Evolutionary conservation across 2,329 filamentous ascomycete species (phyloP).

Genomic region (Neofusicoccum parvum): DNA sequence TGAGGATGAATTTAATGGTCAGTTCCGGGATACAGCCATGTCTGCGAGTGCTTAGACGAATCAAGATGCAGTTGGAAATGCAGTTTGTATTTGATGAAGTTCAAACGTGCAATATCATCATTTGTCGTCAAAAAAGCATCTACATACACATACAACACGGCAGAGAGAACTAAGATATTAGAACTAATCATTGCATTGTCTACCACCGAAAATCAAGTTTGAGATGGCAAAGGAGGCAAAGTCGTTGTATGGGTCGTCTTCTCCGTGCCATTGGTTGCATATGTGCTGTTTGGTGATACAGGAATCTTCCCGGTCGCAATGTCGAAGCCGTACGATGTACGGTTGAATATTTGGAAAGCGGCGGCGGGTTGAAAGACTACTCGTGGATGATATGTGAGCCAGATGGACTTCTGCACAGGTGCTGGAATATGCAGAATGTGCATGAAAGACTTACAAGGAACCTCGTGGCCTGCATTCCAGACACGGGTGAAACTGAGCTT

Average conservation of each 20-base stretch:
- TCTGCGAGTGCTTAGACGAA: too few relatives aligned
- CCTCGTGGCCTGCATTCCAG: conserved; percentile 56
- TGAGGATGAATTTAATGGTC: too few relatives aligned
- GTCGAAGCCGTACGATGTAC: conserved; percentile 50
- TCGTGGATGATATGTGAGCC: too few relatives aligned
- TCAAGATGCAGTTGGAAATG: too few relatives aligned
- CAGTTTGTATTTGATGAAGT: too few relatives aligned
- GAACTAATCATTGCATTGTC: too few relatives aligned
- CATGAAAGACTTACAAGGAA: conserved; percentile 42
- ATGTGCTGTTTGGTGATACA: conserved; percentile 20
- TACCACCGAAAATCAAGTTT: background rate
- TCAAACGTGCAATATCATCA: too few relatives aligned
- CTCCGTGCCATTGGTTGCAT: background rate
- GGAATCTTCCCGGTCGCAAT: conserved; percentile 51
- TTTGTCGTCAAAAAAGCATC: too few relatives aligned
- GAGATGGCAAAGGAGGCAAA: background rate
- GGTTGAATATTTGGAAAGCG: conserved; percentile 53
- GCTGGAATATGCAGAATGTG: background rate
- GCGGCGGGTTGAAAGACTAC: conserved; percentile 47
- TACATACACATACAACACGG: too few relatives aligned
- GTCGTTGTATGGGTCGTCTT: conserved; percentile 2
- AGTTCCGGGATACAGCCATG: too few relatives aligned
- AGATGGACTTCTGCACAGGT: too few relatives aligned
- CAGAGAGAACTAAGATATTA: too few relatives aligned
- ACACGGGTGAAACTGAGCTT: conserved; percentile 60